Evolutionary conservation across 305 asterid genomes (phyloP).

Genomic region (Fraxinus floribunda): DNA sequence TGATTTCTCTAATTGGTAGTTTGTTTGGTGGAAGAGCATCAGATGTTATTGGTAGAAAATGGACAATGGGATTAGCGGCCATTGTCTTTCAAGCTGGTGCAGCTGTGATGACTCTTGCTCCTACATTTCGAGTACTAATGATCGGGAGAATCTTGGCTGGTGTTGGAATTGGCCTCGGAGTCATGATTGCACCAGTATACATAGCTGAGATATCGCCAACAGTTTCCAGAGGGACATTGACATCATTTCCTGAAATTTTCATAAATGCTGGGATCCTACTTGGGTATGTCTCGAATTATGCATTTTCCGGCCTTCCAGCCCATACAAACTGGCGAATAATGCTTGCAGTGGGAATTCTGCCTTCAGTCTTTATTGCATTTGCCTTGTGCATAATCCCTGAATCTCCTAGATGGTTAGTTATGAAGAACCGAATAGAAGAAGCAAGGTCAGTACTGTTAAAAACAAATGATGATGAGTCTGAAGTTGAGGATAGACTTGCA

Average conservation of each 20-base stretch:
- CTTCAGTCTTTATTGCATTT: constrained; percentile 68
- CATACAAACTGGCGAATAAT: constrained; percentile 85
- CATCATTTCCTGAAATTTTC: constrained; percentile 91
- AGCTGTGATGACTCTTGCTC: constrained; percentile 73
- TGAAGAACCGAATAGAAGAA: constrained; percentile 66
- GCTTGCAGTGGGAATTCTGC: constrained; percentile 88
- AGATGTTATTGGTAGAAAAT: constrained; percentile 82
- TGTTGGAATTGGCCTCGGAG: constrained; percentile 84
- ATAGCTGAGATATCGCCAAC: constrained; percentile 95
- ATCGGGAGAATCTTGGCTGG: constrained; percentile 80
- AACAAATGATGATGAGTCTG: constrained; percentile 66
- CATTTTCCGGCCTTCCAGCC: constrained; percentile 64
- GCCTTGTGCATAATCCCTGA: constrained; percentile 81
- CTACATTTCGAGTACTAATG: constrained; percentile 63
- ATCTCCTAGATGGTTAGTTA: constrained; percentile 85
- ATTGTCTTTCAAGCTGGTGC: constrained; percentile 78
- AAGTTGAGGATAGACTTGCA: constrained; percentile 73
- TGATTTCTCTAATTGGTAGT: constrained; percentile 81
- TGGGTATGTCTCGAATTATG: constrained; percentile 90
- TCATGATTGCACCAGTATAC: constrained; percentile 91
- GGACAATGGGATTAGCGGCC: constrained; percentile 96
- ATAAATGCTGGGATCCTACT: constrained; percentile 82
- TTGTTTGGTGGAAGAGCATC: constrained; percentile 84
- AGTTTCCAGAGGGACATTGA: constrained; percentile 66
- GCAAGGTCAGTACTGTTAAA: constrained; percentile 68